Conservation (phyloP, 805 yeast species). For the Candida hispaniensis region DNA sequence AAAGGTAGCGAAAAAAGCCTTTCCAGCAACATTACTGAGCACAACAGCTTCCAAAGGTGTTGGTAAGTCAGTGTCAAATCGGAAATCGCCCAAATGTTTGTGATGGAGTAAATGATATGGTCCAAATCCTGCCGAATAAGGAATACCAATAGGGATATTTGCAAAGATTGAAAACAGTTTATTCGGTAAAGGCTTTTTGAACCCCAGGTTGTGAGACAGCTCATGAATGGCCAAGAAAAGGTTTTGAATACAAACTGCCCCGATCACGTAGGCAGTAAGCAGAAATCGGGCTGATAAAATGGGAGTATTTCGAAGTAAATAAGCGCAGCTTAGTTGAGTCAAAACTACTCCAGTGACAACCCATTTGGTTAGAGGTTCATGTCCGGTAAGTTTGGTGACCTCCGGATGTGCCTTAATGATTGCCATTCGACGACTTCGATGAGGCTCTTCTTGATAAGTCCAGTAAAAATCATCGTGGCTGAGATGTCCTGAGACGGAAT, state of each 20-base stretch:
- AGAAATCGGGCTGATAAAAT: constrained; percentile 46
- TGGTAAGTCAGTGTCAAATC: constrained; percentile 80
- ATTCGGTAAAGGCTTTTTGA: constrained; percentile 67
- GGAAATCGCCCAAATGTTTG: constrained; percentile 77
- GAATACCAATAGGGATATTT: constrained; percentile 81
- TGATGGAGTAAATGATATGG: constrained; percentile 91
- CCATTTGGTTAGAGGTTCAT: constrained; percentile 78
- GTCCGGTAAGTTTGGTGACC: constrained; percentile 69
- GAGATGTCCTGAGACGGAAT: too few relatives aligned
- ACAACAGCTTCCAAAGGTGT: constrained; percentile 65
- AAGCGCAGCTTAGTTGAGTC: constrained; percentile 59
- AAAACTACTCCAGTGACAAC: constrained; percentile 53
- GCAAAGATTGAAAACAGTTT: constrained; percentile 65
- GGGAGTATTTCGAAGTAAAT: constrained; percentile 44
- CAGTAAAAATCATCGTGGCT: constrained; percentile 44
- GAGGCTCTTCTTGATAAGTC: constrained; percentile 78
- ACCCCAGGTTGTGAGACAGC: constrained; percentile 71
- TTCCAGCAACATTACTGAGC: constrained; percentile 68
- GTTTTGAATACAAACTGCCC: constrained; percentile 81
- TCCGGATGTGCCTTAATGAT: constrained; percentile 71
- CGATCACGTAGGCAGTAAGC: constrained; percentile 59
- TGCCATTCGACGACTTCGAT: constrained; percentile 57
- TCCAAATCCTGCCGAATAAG: constrained; percentile 77
- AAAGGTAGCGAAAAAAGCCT: constrained; percentile 81
- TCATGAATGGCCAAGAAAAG: constrained; percentile 83